Evolutionary conservation across 164 flowering plant genomes (phyloP).

Genomic region (Vitis rupestris): DNA sequence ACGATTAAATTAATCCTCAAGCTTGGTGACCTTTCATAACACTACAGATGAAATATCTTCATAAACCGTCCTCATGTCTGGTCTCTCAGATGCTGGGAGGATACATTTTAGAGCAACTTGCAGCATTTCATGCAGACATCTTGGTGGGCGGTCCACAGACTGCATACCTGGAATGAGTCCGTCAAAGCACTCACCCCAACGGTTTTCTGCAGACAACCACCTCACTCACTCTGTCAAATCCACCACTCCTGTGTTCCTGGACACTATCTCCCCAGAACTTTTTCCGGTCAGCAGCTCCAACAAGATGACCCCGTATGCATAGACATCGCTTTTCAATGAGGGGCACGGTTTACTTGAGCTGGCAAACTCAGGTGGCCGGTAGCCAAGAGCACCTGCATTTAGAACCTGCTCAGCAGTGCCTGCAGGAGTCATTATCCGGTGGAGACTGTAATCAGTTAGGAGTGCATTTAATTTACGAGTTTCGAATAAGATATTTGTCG

Average conservation of each 20-base stretch:
- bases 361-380: constrained; percentile 75
- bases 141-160: constrained; percentile 13
- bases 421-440: constrained; percentile 60
- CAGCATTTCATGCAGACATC: constrained; percentile 41
- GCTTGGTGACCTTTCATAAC: neutral
- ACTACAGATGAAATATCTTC: constrained; percentile 49
- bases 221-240: constrained; percentile 78
- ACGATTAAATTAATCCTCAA: neutral
- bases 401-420: constrained; percentile 76
- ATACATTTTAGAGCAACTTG: constrained; percentile 59
- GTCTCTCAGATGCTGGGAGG: constrained; percentile 70
- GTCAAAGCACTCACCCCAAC: constrained; percentile 52
- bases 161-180: constrained; percentile 18
- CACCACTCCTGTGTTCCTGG: constrained; percentile 41
- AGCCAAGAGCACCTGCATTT: constrained; percentile 74
- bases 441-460: constrained; percentile 76
- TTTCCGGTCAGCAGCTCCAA: constrained; percentile 70
- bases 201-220: constrained; percentile 39
- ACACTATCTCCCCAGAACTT: constrained; percentile 57
- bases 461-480: constrained; percentile 34
- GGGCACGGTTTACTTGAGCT: constrained; percentile 71
- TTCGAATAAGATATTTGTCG: constrained; percentile 60
- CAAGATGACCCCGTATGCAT: constrained; percentile 74
- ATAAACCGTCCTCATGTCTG: constrained; percentile 55
- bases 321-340: constrained; percentile 71